Base-by-base conservation (phyloP, 169 alveolate species). In the Plasmodium fragile region DNA sequence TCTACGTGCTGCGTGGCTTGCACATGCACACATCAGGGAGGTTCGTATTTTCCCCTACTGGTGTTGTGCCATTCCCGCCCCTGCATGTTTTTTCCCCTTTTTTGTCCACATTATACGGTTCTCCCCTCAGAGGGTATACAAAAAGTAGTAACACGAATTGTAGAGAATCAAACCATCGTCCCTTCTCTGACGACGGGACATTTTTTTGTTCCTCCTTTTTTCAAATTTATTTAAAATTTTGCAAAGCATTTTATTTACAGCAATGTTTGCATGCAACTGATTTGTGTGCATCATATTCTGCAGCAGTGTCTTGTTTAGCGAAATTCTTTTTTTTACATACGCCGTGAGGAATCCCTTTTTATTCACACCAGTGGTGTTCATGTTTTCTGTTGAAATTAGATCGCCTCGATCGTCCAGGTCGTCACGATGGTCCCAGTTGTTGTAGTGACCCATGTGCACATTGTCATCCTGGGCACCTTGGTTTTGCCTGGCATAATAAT, bases 91-190 rank as follows among this genome's bases (percentile, higher is more conserved):
- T 59, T 59, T 18, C 10, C 34, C 16, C 34, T 8, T 59, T 34
- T 34, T 39, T 25, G n/a, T 65, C 36, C 39, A 65, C 11, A 25
- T 65, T 28, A 25, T n/a, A 4, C 4, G 30, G n/a, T 34, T 73
- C 8, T 1, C 53, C 82, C 28, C 25, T 34, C 45, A 73, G 16
- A 73, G 53, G 75, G 30, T 22, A 65, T 65, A 65, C 75, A 65
- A 65, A 43, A 89, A 89, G 71, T 89, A 89, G 72, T 89, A 89
- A 34, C 73, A 89, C 8, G 83, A 28, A 28, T 89, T 84, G 45
- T 89, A 89, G 78, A 89, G 81, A 89, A 55, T 49, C 28, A 36
- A 59, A 16, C 34, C 90, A 22, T 18, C 70, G 30, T 71, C 78
- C 59, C 55, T 45, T 8, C 36, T 65, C 30, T 53, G 52, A 28